Evolutionary conservation across 1,139 yeast genomes (phyloP), one percentile per base, ranked within the genome.

Genomic region (Geotrichum bryndzae): DNA sequence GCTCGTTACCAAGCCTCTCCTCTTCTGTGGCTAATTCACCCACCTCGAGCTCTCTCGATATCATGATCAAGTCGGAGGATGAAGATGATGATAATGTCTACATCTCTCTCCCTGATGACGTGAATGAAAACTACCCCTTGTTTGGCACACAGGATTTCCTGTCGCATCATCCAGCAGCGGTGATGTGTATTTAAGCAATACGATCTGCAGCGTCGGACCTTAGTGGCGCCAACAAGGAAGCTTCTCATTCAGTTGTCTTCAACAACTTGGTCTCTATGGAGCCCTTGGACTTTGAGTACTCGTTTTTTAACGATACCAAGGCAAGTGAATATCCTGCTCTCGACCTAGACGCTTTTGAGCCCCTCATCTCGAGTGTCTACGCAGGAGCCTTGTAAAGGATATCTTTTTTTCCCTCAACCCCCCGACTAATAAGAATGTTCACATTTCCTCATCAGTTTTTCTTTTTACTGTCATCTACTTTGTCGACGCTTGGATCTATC

Each of bases 111-210:
- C 63, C 57, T 50, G 58, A 52, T 50, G 58, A 53, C 56, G 38
- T 54, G 57, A 52, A 53, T 54, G 53, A 45, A n/a, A 57, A 59
- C 46, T 57, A 54, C 51, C 63, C 64, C 33, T 58, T 63, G 53
- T 57, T 61, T 58, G 67, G 64, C 56, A 45, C 60, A 57, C 58
- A 58, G 57, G 66, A 64, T 58, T 61, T 62, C 67, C 72, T 66
- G 74, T 68, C 78, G 79, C 79, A 76, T 74, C 79, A 76, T 75
- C 76, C 79, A 70, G 79, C 79, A 75, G 79, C 66, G 76, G 69
- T 76, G 79, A 67, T 75, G 77, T 66, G 64, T 62, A 54, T 54
- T 53, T 45, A 52, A 58, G 59, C 59, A 63, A 63, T 59, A 65
- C 66, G 79, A 68, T 78, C 79, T 61, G 79, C 79, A 74, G 79